Conservation (phyloP, 805 yeast genomes). For the Martiniozyma abietophila region DNA sequence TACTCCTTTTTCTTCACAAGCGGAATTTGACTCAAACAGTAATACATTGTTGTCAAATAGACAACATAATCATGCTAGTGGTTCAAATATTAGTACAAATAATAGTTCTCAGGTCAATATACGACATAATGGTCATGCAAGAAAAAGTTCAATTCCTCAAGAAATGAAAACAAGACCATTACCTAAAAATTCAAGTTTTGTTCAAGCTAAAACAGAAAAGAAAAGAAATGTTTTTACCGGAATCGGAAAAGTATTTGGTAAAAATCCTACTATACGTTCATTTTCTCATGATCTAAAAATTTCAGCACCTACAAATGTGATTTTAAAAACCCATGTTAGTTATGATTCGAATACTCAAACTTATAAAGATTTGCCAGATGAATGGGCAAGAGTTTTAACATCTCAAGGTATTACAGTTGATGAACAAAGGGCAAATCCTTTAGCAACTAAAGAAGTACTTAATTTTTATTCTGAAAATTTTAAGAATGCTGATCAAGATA, state of each 20-base stretch:
- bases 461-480: constrained; percentile 21
- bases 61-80: too few species aligned
- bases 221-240: constrained; percentile 51
- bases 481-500: constrained; percentile 17
- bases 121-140: constrained; percentile 8
- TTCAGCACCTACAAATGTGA: constrained; percentile 85
- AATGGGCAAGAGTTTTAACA: constrained; percentile 78
- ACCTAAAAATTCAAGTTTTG: constrained; percentile 10
- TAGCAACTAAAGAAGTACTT: constrained; percentile 52
- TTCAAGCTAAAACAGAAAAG: constrained; percentile 27
- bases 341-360: constrained; percentile 77
- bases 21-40: neutral
- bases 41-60: neutral
- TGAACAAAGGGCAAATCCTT: constrained; percentile 88
- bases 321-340: constrained; percentile 90
- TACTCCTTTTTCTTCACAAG: neutral
- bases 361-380: constrained; percentile 85
- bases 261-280: constrained; percentile 13
- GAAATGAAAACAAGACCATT: constrained; percentile 13
- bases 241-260: constrained; percentile 34
- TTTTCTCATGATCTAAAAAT: constrained; percentile 37
- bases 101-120: too few species aligned
- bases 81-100: too few species aligned
- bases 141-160: constrained; percentile 8
- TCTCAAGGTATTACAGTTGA: constrained; percentile 82